Evolutionary conservation across 1,284 basidiomycete species (phyloP), one percentile per base, ranked within the genome.

Genomic region (Sporisorium graminicola): DNA sequence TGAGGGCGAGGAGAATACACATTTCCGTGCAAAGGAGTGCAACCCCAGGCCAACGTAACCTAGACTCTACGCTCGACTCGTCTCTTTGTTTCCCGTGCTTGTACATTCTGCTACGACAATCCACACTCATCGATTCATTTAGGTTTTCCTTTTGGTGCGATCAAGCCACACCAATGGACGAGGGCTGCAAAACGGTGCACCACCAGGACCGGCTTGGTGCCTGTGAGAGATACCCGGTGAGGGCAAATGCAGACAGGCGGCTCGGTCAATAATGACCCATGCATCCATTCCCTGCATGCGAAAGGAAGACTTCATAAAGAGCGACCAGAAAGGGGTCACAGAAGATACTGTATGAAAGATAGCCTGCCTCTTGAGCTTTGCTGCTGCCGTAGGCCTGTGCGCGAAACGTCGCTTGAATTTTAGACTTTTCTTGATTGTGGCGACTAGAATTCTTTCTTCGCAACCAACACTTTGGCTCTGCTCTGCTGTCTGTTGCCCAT

Each of bases 391-490:
- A 24, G 54, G 54, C 43, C 54, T 46, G 54, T 56, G 54, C 54
- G 37, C 40, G 42, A 26, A n/a, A n/a, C n/a, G n/a, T n/a, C 18
- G 29, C 27, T 24, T 5, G 29, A 29, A 58, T 16, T 50, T 58
- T 58, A 42, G 44, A 58, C 35, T 56, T 40, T 40, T n/a, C 37
- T 40, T 16, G 14, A 5, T 18, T 40, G 33, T 43, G 27, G 33
- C 10, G 16, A 16, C 24, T 14, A 51, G 26, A 18, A 18, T 40
- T 40, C 14, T 44, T 44, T 52, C 54, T 56, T 64, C 62, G 49
- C 47, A 44, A 52, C 49, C 54, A 46, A 64, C 54, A 57, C 54
- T 44, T 49, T 37, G 14, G 24, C 14, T 4, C 16, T 42, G 44
- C 20, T 29, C 20, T 40, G 51, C 35, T 35, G 33, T 35, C 33